phyloP scores from a whole-genome alignment of 2,329 filamentous ascomycete genomes.

The Madurella mycetomatis region DNA sequence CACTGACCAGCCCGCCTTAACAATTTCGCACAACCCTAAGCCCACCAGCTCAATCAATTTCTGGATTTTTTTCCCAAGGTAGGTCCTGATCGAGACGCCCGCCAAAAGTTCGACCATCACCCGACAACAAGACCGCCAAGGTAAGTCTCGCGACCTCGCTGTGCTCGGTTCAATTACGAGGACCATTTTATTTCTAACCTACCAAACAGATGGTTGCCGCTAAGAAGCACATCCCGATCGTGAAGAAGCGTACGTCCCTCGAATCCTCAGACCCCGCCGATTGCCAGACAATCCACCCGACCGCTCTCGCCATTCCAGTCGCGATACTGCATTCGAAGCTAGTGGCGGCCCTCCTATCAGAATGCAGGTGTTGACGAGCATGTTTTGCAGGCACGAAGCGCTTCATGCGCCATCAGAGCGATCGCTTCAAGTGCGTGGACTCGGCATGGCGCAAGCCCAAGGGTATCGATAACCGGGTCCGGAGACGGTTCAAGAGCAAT shows the following conservation, averaged over 20 bases:
- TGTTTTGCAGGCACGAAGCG: constrained; percentile 70
- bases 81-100: constrained; percentile 25
- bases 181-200: constrained; percentile 27
- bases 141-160: constrained; percentile 15
- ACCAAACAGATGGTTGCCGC: constrained; percentile 80
- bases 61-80: constrained; percentile 26
- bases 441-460: constrained; percentile 98
- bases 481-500: constrained; percentile 94
- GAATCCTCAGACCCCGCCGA: constrained; percentile 2
- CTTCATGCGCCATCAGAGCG: constrained; percentile 97
- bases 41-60: constrained; percentile 25
- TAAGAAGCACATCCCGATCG: constrained; percentile 98
- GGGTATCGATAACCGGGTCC: constrained; percentile 99
- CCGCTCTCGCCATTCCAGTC: background rate
- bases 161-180: background rate
- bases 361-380: constrained; percentile 35
- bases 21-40: constrained; percentile 30
- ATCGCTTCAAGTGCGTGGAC: constrained; percentile 90
- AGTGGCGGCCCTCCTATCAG: constrained; percentile 2
- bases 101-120: constrained; percentile 27
- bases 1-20: constrained; percentile 22
- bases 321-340: background rate
- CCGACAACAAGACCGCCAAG: constrained; percentile 28
- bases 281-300: background rate
- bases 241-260: constrained; percentile 94